Evolutionary conservation across 2,329 filamentous ascomycete species (phyloP), one percentile per base, ranked within the genome.

Genomic region (Arthrobotrys iridis): DNA sequence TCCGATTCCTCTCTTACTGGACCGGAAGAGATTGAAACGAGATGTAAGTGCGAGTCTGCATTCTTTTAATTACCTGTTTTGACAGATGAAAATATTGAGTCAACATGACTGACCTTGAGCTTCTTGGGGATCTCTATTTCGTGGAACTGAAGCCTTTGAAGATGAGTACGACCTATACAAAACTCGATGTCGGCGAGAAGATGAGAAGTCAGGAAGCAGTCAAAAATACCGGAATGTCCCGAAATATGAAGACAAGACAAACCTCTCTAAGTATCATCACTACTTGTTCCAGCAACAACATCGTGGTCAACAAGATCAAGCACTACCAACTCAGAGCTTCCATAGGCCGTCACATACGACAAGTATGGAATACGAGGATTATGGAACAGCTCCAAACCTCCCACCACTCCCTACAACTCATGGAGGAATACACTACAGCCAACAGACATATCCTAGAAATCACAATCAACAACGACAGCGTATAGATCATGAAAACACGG

Each of bases 161-260:
- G 55, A 28, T 4, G 46, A 55, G 46, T 43, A 48, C 10, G 28
- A 22, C 5, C 11, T 18, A 52, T 22, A 33, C 15, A 24, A 37
- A 24, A 2, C 30, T 26, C 37, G n/a, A 18, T 63, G 46, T 52
- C 43, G 57, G 15, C 41, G 24, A 20, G 70, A 52, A 24, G 55
- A 58, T 8, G 57, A 50, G 28, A 24, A n/a, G 11, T 33, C 33
- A 2, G 37, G 30, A 18, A 33, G 35, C 22, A 35, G 37, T 59
- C 62, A 48, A 33, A 75, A 75, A 59, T 75, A 75, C 45, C 57
- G 71, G 41, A 26, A 75, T 64, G 57, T 75, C 15, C 71, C 71
- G 18, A 75, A 68, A 52, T 58, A 63, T 28, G 71, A 75, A 52
- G 62, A 68, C 28, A 75, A 75, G 59, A 62, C 71, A 24, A 63